Conservation (phyloP, 805 yeast species). For the Candida vaughaniae region DNA sequence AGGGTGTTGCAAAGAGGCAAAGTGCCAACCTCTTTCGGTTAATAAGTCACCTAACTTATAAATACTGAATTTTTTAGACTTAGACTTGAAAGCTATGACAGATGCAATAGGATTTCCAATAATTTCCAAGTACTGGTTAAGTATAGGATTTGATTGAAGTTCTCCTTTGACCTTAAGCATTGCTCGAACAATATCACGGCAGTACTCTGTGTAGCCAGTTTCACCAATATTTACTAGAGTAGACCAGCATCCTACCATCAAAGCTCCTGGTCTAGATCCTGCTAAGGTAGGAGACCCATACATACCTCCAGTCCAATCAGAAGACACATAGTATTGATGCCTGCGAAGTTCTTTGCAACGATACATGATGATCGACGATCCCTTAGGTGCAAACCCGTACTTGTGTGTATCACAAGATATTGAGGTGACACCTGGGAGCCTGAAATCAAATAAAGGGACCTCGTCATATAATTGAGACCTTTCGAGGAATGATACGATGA, state of each 20-base stretch:
- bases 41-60: conserved; percentile 78
- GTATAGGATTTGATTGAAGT: conserved; percentile 44
- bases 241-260: conserved; percentile 98
- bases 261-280: conserved; percentile 95
- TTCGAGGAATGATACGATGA: conserved; percentile 76
- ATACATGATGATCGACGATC: conserved; percentile 91
- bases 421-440: conserved; percentile 88
- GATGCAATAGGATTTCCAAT: conserved; percentile 86
- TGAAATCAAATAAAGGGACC: conserved; percentile 72
- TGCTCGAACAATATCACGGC: conserved; percentile 64
- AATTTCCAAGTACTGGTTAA: conserved; percentile 55
- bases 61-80: conserved; percentile 48
- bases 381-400: conserved; percentile 98
- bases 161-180: conserved; percentile 55
- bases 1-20: conserved; percentile 83
- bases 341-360: conserved; percentile 63
- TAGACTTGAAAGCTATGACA: conserved; percentile 75
- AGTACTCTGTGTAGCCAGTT: conserved; percentile 71
- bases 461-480: conserved; percentile 50
- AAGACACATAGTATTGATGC: conserved; percentile 78
- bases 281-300: conserved; percentile 97
- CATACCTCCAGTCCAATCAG: conserved; percentile 92
- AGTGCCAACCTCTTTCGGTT: conserved; percentile 79
- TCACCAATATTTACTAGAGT: conserved; percentile 80
- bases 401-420: conserved; percentile 99